phyloP scores from a whole-genome alignment of 2,329 filamentous ascomycete species.

The Cordyceps cateniannulata region DNA sequence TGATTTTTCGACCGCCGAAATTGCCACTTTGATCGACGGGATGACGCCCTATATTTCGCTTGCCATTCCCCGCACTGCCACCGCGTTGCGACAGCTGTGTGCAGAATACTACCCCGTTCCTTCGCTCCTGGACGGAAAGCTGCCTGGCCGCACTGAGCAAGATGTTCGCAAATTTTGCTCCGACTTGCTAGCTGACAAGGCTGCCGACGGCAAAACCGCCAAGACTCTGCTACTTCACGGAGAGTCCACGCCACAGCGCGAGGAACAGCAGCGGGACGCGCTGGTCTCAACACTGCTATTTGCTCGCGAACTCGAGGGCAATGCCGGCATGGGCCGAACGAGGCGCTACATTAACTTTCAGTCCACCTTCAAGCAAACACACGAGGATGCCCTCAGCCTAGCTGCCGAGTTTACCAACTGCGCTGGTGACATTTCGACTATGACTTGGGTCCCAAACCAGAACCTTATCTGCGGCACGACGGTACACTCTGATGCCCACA shows the following conservation, averaged over 20 bases:
- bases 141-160: constrained; percentile 21
- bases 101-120: constrained; percentile 19
- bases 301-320: constrained; percentile 43
- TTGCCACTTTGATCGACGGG: constrained; percentile 21
- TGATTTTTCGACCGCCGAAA: constrained; percentile 37
- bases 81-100: constrained; percentile 18
- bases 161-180: constrained; percentile 27
- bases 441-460: constrained; percentile 49
- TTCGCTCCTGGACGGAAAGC: constrained; percentile 16
- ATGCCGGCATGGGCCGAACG: constrained; percentile 34
- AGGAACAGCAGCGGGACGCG: constrained; percentile 7
- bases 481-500: constrained; percentile 55
- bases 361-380: constrained; percentile 35
- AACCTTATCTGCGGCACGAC: constrained; percentile 56
- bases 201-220: constrained; percentile 10
- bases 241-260: background rate
- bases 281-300: constrained; percentile 37
- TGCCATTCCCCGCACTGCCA: constrained; percentile 1
- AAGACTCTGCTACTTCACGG: constrained; percentile 23
- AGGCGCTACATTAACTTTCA: constrained; percentile 38
- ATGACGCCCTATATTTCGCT: constrained; percentile 17
- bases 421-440: constrained; percentile 53
- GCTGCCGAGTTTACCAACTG: constrained; percentile 53
- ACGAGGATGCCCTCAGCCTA: constrained; percentile 46
- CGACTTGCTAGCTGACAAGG: constrained; percentile 22